phyloP scores from a whole-genome alignment of 345 rosid genomes.

The Gossypium australe region DNA sequence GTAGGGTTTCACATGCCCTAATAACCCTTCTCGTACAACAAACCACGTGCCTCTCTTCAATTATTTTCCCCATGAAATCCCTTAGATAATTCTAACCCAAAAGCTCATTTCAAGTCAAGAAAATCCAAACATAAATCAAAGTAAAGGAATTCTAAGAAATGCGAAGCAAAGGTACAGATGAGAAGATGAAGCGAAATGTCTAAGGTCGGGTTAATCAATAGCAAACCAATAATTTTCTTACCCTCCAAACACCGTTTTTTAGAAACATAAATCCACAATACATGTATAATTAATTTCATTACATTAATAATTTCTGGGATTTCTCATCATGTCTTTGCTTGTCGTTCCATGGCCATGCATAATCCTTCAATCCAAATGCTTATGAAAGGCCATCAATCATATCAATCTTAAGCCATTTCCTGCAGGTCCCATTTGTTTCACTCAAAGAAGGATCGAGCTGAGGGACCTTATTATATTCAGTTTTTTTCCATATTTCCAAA shows the following conservation, averaged over 20 bases:
- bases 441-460: conserved; percentile 4
- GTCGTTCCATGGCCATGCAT: conserved; percentile 21
- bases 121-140: not conserved
- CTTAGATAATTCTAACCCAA: not conserved
- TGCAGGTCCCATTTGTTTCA: conserved; percentile 30
- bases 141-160: not conserved
- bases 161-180: not conserved
- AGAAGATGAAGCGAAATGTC: not conserved
- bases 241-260: not conserved
- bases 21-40: conserved; percentile 38
- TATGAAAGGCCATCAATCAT: conserved; percentile 27
- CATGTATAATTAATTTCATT: not conserved
- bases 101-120: not conserved
- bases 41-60: conserved; percentile 46
- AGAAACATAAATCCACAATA: not conserved
- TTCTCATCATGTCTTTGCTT: conserved; percentile 32
- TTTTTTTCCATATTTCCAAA: too few relatives aligned
- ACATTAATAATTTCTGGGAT: conserved; percentile 8
- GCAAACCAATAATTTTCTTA: conserved; percentile 15
- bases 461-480: conserved; percentile 14
- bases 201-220: not conserved
- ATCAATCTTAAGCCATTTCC: conserved; percentile 14
- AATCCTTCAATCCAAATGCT: conserved; percentile 13
- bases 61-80: not conserved
- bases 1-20: conserved; percentile 51